Evolutionary conservation across 805 yeast genomes (phyloP).

Genomic region (Yamadazyma endophytica): DNA sequence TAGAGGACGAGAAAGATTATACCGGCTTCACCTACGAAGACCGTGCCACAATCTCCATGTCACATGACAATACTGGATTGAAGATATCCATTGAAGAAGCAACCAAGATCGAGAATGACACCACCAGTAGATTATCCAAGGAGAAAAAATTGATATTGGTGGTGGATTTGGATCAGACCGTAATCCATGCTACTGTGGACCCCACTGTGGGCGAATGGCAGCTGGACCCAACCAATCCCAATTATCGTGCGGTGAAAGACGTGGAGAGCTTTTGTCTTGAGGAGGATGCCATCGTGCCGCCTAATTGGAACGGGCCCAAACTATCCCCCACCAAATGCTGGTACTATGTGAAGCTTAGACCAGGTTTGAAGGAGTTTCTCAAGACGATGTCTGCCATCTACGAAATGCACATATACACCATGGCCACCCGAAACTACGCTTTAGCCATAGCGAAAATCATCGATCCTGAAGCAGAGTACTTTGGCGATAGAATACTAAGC

Average conservation of each 20-base stretch:
- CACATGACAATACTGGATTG: slow-evolving; percentile 82
- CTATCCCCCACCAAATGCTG: slow-evolving; percentile 63
- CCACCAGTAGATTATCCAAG: slow-evolving; percentile 55
- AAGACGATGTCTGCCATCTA: slow-evolving; percentile 58
- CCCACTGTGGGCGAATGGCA: slow-evolving; percentile 98
- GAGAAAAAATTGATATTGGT: slow-evolving; percentile 78
- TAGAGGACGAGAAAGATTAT: slow-evolving; percentile 69
- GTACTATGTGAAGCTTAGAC: slow-evolving; percentile 91
- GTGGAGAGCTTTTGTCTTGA: slow-evolving; percentile 73
- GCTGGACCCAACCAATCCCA: slow-evolving; percentile 78
- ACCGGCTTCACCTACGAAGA: slow-evolving; percentile 63
- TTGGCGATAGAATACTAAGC: slow-evolving; percentile 87
- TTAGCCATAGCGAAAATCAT: slow-evolving; percentile 82
- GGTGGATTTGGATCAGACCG: slow-evolving; percentile 96
- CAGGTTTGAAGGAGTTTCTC: slow-evolving; percentile 76
- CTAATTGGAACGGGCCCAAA: slow-evolving; percentile 56
- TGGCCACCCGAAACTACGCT: slow-evolving; percentile 97
- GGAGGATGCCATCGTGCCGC: slow-evolving; percentile 64
- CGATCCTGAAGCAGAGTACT: slow-evolving; percentile 82
- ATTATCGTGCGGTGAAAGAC: slow-evolving; percentile 78
- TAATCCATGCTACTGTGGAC: slow-evolving; percentile 96
- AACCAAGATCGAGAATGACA: slow-evolving; percentile 65
- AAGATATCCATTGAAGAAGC: slow-evolving; percentile 87
- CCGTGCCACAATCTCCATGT: slow-evolving; percentile 81
- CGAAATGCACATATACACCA: slow-evolving; percentile 93